Base-by-base conservation (phyloP, 371 early-diverging fungal species). In the Syncephalis plumigaleata region DNA sequence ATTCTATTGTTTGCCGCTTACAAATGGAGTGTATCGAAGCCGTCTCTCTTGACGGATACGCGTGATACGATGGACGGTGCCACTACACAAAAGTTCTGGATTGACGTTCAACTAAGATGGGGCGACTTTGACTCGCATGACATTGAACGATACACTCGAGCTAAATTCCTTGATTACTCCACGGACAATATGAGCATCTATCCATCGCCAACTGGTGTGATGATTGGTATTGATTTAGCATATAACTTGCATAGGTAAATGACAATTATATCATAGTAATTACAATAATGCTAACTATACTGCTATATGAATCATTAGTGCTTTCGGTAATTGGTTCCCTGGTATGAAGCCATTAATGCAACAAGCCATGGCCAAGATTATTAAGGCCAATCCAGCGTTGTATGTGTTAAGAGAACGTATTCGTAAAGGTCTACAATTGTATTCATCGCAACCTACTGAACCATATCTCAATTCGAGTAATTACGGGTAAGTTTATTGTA, bases 81-180 rank as follows among this genome's bases (percentile, higher is more conserved):
- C 24, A 93, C 92, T 0, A 87, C 88, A n/a, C 86, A 91, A 50
- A 91, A 91, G 63, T 89, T 86, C 73, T 98, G 97, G 95, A 65
- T 98, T 31, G 98, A 98, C 67, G 86, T 98, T 49, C 97, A 98
- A 68, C 75, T 98, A 31, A 74, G 97, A 53, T 98, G 98, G 98
- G 98, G 99, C 57, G 96, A 98, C 61, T 98, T 85, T 57, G 98
- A 98, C 67, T 90, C 88, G 31, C 96, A 95, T 63, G 96, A 98
- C 63, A 80, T 95, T 54, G 93, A 94, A 68, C 81, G 98, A 53
- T 98, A 98, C 71, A 88, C 97, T 23, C 81, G 97, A 55, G 86
- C 90, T 57, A 96, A 95, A 67, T 98, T 89, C 75, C 67, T 93
- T 68, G 97, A 96, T 63, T 93, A 94, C 73, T 88, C 91, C 9